Evolutionary conservation across 257 asterid genomes (phyloP).

Genomic region (Orobanche coerulescens): DNA sequence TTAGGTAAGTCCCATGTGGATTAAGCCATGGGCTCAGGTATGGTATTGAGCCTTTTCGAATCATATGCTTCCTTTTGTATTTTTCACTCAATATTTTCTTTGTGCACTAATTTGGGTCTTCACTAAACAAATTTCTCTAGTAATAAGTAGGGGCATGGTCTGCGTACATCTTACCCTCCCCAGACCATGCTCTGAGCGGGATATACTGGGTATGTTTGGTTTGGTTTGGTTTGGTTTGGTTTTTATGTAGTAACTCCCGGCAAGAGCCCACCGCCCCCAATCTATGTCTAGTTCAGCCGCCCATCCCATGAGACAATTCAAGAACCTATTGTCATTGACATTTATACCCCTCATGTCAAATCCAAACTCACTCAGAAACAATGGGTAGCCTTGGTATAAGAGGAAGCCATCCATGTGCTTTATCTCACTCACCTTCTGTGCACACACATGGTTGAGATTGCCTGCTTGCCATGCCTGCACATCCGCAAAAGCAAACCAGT

Average conservation of each 20-base stretch:
- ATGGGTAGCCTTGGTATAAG: constrained; percentile 80
- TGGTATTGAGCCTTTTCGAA: no score
- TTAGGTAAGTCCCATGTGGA: no score
- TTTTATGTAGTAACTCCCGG: constrained; percentile 71
- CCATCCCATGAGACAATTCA: constrained; percentile 84
- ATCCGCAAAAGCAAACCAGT: constrained; percentile 78
- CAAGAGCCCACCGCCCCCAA: constrained; percentile 89
- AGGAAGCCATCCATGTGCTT: constrained; percentile 50
- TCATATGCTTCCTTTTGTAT: no score
- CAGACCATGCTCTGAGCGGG: no score
- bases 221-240: no score
- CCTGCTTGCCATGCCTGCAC: constrained; percentile 61
- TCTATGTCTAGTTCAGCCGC: constrained; percentile 84
- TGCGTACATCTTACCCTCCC: no score
- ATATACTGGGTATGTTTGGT: no score
- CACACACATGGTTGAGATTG: constrained; percentile 76
- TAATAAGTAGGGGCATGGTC: no score
- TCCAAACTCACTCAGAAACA: constrained; percentile 86
- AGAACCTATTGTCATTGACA: constrained; percentile 75
- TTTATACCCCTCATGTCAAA: constrained; percentile 70
- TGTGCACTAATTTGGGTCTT: no score
- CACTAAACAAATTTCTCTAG: no score
- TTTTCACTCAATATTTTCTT: no score
- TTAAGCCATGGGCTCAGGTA: no score
- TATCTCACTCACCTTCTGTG: constrained; percentile 35